Evolutionary conservation across 2,329 filamentous ascomycete species (phyloP).

Genomic region (Zymoseptoria crescenta): DNA sequence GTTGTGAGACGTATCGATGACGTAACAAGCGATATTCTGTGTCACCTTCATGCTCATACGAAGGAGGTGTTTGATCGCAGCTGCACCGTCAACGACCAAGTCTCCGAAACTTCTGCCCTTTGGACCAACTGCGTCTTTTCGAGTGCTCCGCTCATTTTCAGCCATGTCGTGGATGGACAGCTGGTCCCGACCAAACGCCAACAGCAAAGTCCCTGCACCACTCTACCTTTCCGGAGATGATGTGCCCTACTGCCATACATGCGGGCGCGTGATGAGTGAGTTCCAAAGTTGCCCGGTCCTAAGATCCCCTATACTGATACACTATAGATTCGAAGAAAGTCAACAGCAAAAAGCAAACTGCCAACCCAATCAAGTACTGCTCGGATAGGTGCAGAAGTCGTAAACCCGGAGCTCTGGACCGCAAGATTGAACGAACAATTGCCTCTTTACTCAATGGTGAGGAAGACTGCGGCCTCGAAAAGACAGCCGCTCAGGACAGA

Average conservation of each 20-base stretch:
- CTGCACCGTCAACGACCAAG: not conserved
- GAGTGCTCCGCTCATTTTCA: constrained; percentile 2
- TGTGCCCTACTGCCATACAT: constrained; percentile 50
- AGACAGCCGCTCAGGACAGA: constrained; percentile 27
- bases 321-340: constrained; percentile 13
- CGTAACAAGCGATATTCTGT: not conserved
- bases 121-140: not conserved
- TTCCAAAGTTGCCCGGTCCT: not conserved
- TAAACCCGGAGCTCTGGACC: constrained; percentile 39
- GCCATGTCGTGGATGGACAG: constrained; percentile 45
- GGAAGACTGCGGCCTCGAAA: constrained; percentile 27
- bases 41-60: not conserved
- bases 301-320: not conserved
- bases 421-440: constrained; percentile 47
- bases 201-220: constrained; percentile 19
- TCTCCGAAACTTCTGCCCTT: not conserved
- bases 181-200: constrained; percentile 23
- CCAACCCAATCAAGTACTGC: constrained; percentile 46
- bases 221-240: constrained; percentile 45
- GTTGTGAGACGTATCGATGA: not conserved
- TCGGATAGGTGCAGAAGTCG: constrained; percentile 47
- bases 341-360: constrained; percentile 20
- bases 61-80: not conserved
- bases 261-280: constrained; percentile 48
- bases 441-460: constrained; percentile 34